Base-by-base conservation (phyloP, 768 basidiomycete species). In the Rhizopogon vinicolor region DNA sequence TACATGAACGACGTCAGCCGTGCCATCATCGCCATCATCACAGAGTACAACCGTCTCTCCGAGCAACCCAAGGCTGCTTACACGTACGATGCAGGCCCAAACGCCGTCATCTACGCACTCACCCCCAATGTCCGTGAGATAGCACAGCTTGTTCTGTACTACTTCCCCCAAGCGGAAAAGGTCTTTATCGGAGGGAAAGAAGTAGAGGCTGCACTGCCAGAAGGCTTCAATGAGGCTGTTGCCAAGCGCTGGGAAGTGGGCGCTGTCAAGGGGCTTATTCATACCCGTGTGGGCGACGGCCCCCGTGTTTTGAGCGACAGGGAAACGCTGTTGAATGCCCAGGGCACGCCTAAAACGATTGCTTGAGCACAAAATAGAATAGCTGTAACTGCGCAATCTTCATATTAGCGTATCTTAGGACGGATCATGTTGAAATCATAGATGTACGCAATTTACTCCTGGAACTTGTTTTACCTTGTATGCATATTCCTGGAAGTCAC, bases 81-180 rank as follows among this genome's bases (percentile, higher is more conserved):
- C 73, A 99, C 97, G n/a, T 98, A 89, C 67, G 97, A 99, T 65
- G 97, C 97, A 0, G 97, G 97, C 33, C 97, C 97, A 13, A 99
- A 99, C 72, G 95, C 95, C 2, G 97, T 99, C 68, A 93, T 99
- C 65, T 99, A 98, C 73, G 83, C 93, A 0, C 80, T 82, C 4
- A 78, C 86, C 61, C 79, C 84, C 64, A 84, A 95, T 72, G 75
- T 97, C 64, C 81, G 80, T 60, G 83, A 87, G 70, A 87, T 99
- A 61, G 75, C 93, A 44, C 75, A 83, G 63, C 71, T 93, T 60
- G 79, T 98, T 60, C 72, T 86, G 53, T 74, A 78, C 55, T 98
- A 89, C 73, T 99, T 99, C 84, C 95, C 96, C 0, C 90, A 91
- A 61, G 71, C 75, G n/a, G 52, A 56, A 7, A 53, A 53, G 29